A percentile compares a stretch with the other conserved stretches of the same genome.
phyloP scores from a whole-genome alignment of 208 protist genomes.

The Trichomonas vaginalis region DNA sequence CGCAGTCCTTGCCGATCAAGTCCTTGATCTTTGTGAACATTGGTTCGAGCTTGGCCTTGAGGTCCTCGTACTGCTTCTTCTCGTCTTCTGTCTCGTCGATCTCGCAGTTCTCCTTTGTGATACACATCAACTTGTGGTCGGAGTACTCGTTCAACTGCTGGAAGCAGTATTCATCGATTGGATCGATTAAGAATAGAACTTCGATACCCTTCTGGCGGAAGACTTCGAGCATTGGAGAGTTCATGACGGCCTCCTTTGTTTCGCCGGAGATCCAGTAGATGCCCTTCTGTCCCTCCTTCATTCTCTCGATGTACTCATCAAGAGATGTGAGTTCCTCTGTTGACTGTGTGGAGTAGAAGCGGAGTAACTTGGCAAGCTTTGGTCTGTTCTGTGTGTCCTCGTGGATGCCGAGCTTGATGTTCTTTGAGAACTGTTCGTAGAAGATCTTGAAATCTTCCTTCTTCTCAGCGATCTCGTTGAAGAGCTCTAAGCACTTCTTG shows the following conservation, averaged over 20 bases:
- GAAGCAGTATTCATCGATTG: constrained; percentile 92
- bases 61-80: constrained; percentile 78
- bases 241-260: constrained; percentile 56
- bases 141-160: constrained; percentile 90
- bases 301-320: constrained; percentile 47
- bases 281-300: constrained; percentile 84
- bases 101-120: constrained; percentile 93
- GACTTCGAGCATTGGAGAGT: constrained; percentile 83
- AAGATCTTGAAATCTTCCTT: constrained; percentile 91
- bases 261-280: constrained; percentile 98
- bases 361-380: constrained; percentile 75
- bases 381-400: constrained; percentile 76
- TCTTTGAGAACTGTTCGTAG: constrained; percentile 85
- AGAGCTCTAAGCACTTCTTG: constrained; percentile 86
- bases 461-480: constrained; percentile 80
- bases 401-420: constrained; percentile 92
- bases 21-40: constrained; percentile 92
- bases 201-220: constrained; percentile 68
- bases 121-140: constrained; percentile 87
- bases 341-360: constrained; percentile 70
- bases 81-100: constrained; percentile 82
- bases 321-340: constrained; percentile 37
- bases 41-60: constrained; percentile 66
- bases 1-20: constrained; percentile 91
- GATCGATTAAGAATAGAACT: constrained; percentile 86